A percentile compares a stretch with the other conserved stretches of the same genome.
These are phyloP conservation scores for Hirsutella thompsonii DNA, from an alignment of 2,329 filamentous ascomycete species.

Conservation along the genomic window DNA sequence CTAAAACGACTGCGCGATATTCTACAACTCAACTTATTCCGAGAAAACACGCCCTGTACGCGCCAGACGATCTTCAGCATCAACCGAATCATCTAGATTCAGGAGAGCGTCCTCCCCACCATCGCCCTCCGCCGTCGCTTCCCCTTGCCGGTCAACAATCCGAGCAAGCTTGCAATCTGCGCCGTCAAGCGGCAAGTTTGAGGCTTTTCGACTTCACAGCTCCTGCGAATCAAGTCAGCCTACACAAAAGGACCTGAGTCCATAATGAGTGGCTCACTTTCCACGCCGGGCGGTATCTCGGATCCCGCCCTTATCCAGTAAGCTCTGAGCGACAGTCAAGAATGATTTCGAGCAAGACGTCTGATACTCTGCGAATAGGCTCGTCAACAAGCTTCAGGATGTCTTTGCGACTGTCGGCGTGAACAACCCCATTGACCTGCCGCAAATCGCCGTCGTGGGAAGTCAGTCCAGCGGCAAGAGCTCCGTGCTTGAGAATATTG, in stretches of 20 bases:
- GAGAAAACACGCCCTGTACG: no score
- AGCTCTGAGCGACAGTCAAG: slow-evolving; percentile 8
- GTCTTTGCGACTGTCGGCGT: slow-evolving; percentile 97
- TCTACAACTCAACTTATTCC: background rate
- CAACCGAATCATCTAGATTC: background rate
- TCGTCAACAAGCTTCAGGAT: slow-evolving; percentile 99
- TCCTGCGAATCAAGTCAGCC: no score
- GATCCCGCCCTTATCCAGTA: slow-evolving; percentile 56
- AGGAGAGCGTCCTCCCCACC: background rate
- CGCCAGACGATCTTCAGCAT: background rate
- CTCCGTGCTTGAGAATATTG: slow-evolving; percentile 97
- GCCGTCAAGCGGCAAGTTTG: slow-evolving; percentile 1
- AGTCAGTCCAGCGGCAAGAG: slow-evolving; percentile 99
- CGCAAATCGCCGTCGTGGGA: slow-evolving; percentile 95
- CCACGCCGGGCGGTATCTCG: slow-evolving; percentile 45
- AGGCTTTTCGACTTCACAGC: background rate
- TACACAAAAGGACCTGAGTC: slow-evolving; percentile 2
- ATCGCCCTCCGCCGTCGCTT: background rate
- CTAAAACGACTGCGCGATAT: no score
- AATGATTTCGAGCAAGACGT: no score
- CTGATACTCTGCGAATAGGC: slow-evolving; percentile 26
- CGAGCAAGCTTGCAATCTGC: background rate
- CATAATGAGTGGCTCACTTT: slow-evolving; percentile 23
- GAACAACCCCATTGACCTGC: slow-evolving; percentile 97
- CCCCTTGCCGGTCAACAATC: background rate